Evolutionary conservation across 257 asterid species (phyloP).

Genomic region (Cinchona pubescens): DNA sequence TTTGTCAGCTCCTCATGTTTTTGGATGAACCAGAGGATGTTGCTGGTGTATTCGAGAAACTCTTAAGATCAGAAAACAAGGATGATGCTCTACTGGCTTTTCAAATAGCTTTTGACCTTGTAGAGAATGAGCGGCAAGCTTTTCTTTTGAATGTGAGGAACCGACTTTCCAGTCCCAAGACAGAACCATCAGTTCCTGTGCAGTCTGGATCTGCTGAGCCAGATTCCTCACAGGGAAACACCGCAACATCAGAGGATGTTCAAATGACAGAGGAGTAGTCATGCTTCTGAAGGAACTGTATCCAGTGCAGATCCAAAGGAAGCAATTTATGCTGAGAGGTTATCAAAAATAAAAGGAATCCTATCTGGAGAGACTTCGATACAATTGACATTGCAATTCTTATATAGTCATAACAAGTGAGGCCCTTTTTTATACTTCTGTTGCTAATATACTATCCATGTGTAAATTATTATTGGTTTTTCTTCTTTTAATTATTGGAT

Average conservation of each 20-base stretch:
- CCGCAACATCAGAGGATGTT: conserved; percentile 48
- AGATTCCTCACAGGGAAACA: conserved; percentile 39
- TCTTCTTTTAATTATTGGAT: background rate
- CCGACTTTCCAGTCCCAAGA: conserved; percentile 56
- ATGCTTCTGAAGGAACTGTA: conserved; percentile 32
- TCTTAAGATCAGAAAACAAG: conserved; percentile 57
- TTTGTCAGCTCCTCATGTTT: conserved; percentile 95
- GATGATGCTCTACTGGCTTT: conserved; percentile 87
- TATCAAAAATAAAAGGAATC: conserved; percentile 70
- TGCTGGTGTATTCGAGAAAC: conserved; percentile 72
- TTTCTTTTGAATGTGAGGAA: conserved; percentile 79
- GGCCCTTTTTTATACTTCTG: conserved; percentile 19
- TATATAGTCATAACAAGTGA: conserved; percentile 91
- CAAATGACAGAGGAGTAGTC: conserved; percentile 64
- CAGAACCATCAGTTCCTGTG: conserved; percentile 42
- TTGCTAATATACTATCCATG: background rate
- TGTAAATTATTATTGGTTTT: background rate
- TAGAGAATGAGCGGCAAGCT: conserved; percentile 87
- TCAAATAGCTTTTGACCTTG: conserved; percentile 92
- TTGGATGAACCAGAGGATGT: conserved; percentile 82
- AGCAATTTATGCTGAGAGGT: conserved; percentile 63
- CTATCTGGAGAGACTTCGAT: conserved; percentile 92
- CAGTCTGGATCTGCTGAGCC: conserved; percentile 48
- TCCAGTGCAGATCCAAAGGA: conserved; percentile 50
- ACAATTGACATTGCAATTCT: conserved; percentile 85